phyloP scores from a whole-genome alignment of 257 asterid genomes.

The Solanum gandarillasii region DNA sequence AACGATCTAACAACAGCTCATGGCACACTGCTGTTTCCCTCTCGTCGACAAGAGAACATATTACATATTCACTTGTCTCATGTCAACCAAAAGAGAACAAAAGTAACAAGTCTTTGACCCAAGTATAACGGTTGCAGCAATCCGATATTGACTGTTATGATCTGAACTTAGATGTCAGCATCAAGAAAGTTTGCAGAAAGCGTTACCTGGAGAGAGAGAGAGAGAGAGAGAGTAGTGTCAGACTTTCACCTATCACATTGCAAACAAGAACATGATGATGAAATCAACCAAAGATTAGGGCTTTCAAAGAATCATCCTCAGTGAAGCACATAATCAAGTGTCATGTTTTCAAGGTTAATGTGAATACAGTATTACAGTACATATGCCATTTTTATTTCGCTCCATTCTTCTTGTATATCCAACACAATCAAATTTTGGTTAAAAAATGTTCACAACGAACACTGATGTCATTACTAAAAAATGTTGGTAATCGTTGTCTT shows the following conservation, averaged over 20 bases:
- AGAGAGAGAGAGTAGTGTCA: background rate
- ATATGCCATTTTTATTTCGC: background rate
- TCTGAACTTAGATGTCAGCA: conserved; percentile 27
- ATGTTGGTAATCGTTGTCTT: background rate
- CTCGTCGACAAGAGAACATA: background rate
- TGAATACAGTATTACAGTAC: background rate
- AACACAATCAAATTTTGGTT: background rate
- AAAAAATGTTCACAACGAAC: background rate
- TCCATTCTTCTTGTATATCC: background rate
- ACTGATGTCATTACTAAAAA: background rate
- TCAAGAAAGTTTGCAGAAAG: conserved; percentile 60
- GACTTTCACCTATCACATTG: background rate
- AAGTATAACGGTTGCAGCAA: background rate
- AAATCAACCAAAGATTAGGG: background rate
- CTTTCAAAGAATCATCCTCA: background rate
- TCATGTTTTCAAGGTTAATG: background rate
- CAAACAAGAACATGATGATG: background rate
- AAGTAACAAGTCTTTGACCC: background rate
- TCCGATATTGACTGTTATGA: background rate
- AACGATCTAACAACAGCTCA: background rate
- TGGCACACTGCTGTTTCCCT: background rate
- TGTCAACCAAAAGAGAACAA: background rate
- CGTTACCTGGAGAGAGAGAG: conserved; percentile 35
- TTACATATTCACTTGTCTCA: background rate
- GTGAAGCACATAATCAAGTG: background rate